phyloP scores from a whole-genome alignment of 805 yeast genomes.

The Kockiozyma suomiensis region DNA sequence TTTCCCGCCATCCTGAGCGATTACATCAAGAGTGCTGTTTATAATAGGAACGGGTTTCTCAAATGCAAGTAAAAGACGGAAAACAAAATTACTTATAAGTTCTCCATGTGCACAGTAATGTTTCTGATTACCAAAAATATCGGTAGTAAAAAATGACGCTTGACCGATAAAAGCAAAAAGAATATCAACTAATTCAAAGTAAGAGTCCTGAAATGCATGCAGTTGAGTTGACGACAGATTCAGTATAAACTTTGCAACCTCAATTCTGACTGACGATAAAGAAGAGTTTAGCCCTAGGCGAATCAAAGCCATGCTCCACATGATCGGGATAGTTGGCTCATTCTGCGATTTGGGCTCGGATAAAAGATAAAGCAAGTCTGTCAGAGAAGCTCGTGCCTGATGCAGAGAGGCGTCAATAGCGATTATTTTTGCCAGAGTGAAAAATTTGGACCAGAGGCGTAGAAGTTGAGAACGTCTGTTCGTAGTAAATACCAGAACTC shows the following conservation, averaged over 20 bases:
- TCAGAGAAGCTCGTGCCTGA: slow-evolving; percentile 52
- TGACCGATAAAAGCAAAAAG: slow-evolving; percentile 19
- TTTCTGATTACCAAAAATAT: background rate
- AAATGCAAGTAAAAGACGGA: slow-evolving; percentile 25
- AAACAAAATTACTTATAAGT: slow-evolving; percentile 23
- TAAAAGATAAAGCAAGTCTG: slow-evolving; percentile 7
- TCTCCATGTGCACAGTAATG: slow-evolving; percentile 40
- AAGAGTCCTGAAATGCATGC: background rate
- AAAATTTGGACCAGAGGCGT: slow-evolving; percentile 68
- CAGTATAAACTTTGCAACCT: slow-evolving; percentile 19
- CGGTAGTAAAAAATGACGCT: slow-evolving; percentile 18
- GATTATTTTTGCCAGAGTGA: slow-evolving; percentile 75
- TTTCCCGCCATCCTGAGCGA: slow-evolving; percentile 10
- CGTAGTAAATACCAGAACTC: slow-evolving; percentile 4
- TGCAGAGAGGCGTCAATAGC: slow-evolving; percentile 85
- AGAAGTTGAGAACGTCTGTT: slow-evolving; percentile 38
- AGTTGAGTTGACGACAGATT: background rate
- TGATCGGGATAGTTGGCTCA: slow-evolving; percentile 6
- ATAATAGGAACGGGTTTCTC: background rate
- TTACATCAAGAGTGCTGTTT: background rate
- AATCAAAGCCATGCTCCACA: slow-evolving; percentile 16
- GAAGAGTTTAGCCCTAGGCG: slow-evolving; percentile 22
- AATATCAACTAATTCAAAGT: background rate
- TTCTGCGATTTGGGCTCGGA: background rate
- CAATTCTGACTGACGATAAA: slow-evolving; percentile 18